Percentiles rank a stretch among this genome's conserved stretches.
Evolutionary conservation across 1,284 basidiomycete species (phyloP).

Genomic region (Schizophyllum commune): DNA sequence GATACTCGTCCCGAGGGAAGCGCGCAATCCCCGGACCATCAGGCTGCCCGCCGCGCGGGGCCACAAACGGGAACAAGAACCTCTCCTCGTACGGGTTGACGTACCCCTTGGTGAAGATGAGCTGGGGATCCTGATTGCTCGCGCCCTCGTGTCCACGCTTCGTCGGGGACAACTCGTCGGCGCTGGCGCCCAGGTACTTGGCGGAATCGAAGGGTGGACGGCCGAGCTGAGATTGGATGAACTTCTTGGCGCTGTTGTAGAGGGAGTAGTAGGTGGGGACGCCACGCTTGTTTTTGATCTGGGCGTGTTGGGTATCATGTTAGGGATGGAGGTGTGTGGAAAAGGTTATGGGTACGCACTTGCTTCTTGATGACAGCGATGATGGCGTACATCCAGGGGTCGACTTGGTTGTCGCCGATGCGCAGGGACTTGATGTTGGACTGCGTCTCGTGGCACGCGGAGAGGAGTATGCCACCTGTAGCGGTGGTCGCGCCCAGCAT

Average conservation of each 20-base stretch:
- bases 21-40: background rate
- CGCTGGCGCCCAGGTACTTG: background rate
- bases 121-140: background rate
- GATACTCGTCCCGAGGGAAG: background rate
- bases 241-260: background rate
- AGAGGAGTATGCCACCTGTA: background rate
- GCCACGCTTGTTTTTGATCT: background rate
- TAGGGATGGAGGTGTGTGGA: background rate
- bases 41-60: background rate
- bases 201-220: no score
- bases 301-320: background rate
- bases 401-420: background rate
- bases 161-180: background rate
- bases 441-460: background rate
- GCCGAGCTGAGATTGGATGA: background rate
- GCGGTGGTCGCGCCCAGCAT: background rate
- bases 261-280: background rate
- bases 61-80: background rate
- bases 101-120: background rate
- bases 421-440: background rate
- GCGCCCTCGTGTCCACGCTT: background rate
- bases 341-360: background rate
- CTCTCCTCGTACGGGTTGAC: background rate
- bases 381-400: background rate
- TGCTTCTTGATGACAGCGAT: background rate